Evolutionary conservation across 129 eudicot species (phyloP).

Genomic region (Artemisia tridentata): DNA sequence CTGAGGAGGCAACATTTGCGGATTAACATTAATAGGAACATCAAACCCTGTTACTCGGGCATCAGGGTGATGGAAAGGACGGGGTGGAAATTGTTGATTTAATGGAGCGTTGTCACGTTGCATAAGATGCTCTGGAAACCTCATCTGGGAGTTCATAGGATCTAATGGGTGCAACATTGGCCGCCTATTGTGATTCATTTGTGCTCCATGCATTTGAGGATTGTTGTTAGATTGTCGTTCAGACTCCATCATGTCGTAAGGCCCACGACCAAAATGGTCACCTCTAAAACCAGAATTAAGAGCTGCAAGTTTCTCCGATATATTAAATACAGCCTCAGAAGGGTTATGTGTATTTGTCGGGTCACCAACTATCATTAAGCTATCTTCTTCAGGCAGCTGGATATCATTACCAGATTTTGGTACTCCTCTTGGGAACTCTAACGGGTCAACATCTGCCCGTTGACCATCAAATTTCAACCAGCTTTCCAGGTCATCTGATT

Average conservation of each 20-base stretch:
- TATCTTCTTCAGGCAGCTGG: constrained; percentile 74
- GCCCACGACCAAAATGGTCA: constrained; percentile 42
- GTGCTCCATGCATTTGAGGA: constrained; percentile 44
- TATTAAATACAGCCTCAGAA: constrained; percentile 42
- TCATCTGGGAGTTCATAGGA: constrained; percentile 58
- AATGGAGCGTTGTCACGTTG: no score
- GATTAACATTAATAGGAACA: constrained; percentile 54
- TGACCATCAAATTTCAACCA: constrained; percentile 55
- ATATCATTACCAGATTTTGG: constrained; percentile 33
- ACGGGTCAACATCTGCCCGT: constrained; percentile 28
- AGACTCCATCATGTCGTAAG: constrained; percentile 44
- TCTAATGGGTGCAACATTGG: constrained; percentile 57
- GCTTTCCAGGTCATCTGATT: constrained; percentile 36
- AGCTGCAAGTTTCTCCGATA: constrained; percentile 60
- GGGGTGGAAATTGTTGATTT: constrained; percentile 54
- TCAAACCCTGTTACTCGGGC: constrained; percentile 62
- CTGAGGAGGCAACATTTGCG: constrained; percentile 69
- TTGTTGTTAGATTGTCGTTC: constrained; percentile 46
- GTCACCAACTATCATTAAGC: constrained; percentile 45
- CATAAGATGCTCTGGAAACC: constrained; percentile 51
- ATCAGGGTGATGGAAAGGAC: constrained; percentile 56
- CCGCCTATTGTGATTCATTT: constrained; percentile 48
- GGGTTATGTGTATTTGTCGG: constrained; percentile 36
- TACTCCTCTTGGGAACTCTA: constrained; percentile 31
- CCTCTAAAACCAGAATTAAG: constrained; percentile 47